A percentile compares a stretch with the other conserved stretches of the same genome.
Evolutionary conservation across 768 basidiomycete genomes (phyloP).

Genomic region (Amanita phalloides): DNA sequence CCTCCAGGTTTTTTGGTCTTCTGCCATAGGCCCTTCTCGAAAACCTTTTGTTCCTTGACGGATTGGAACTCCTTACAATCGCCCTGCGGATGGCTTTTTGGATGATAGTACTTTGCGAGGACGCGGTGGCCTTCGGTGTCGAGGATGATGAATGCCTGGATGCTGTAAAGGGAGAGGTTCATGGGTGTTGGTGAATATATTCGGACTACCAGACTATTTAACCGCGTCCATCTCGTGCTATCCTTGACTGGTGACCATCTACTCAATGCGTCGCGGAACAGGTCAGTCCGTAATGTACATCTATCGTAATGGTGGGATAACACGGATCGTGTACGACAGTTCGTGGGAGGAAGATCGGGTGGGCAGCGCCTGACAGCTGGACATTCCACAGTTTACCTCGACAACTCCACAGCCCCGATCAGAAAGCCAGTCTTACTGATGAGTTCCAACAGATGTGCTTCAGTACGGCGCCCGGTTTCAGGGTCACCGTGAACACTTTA

Average conservation of each 20-base stretch:
- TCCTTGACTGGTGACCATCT: conserved; percentile 25
- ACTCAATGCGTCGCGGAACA: conserved; percentile 38
- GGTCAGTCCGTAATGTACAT: conserved; percentile 40
- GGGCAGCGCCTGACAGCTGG: no score
- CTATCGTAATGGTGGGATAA: conserved; percentile 30
- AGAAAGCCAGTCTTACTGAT: no score
- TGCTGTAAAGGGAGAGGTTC: conserved; percentile 85
- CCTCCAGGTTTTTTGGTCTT: conserved; percentile 94
- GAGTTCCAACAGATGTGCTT: no score
- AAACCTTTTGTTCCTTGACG: conserved; percentile 87
- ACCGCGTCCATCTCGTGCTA: conserved; percentile 1
- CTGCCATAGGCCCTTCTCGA: conserved; percentile 92
- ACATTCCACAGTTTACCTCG: no score
- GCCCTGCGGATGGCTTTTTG: conserved; percentile 54
- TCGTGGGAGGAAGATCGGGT: no score
- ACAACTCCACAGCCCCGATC: no score
- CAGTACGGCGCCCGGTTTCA: no score
- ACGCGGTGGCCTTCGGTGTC: conserved; percentile 95
- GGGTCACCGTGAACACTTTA: no score
- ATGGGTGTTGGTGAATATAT: conserved; percentile 15
- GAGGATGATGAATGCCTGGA: conserved; percentile 82
- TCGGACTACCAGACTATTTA: conserved; percentile 7
- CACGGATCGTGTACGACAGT: no score
- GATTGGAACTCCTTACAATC: conserved; percentile 53
- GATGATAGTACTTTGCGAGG: conserved; percentile 89